Evolutionary conservation across 352 stramenopile genomes (phyloP).

Genomic region (Phytophthora macrochlamydospora): DNA sequence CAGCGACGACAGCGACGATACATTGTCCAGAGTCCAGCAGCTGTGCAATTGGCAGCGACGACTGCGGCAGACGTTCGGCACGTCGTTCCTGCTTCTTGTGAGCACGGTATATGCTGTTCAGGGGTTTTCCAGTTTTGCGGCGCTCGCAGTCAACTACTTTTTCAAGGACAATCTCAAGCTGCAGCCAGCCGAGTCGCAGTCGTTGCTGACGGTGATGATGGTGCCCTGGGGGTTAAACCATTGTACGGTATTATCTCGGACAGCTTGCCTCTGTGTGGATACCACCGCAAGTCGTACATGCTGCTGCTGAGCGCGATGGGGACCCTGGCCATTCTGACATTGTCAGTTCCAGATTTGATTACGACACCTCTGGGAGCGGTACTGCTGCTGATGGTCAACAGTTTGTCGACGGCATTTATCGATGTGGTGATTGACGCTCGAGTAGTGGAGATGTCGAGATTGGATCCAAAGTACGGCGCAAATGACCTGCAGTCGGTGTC

Average conservation of each 20-base stretch:
- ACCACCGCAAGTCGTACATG: slow-evolving; percentile 95
- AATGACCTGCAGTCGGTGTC: slow-evolving; percentile 95
- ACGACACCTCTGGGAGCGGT: slow-evolving; percentile 61
- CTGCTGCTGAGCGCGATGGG: slow-evolving; percentile 86
- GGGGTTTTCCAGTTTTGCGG: slow-evolving; percentile 93
- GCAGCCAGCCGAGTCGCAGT: slow-evolving; percentile 92
- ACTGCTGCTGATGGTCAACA: slow-evolving; percentile 80
- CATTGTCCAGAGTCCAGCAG: slow-evolving; percentile 40
- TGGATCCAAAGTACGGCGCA: slow-evolving; percentile 85
- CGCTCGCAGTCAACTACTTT: slow-evolving; percentile 95
- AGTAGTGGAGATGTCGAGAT: slow-evolving; percentile 94
- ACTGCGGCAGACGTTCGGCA: slow-evolving; percentile 69
- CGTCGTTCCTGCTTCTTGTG: slow-evolving; percentile 72
- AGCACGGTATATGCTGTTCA: slow-evolving; percentile 94
- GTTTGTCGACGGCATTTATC: slow-evolving; percentile 91
- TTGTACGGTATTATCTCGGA: slow-evolving; percentile 97
- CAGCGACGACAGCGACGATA: slow-evolving; percentile 19
- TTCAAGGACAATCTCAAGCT: slow-evolving; percentile 96
- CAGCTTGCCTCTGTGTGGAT: slow-evolving; percentile 94
- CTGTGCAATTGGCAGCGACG: slow-evolving; percentile 54
- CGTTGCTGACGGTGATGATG: slow-evolving; percentile 93
- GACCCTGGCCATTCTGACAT: slow-evolving; percentile 54
- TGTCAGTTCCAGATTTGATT: slow-evolving; percentile 64
- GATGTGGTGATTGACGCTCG: slow-evolving; percentile 97
- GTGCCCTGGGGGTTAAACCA: slow-evolving; percentile 97